phyloP scores from a whole-genome alignment of 495 filamentous ascomycete genomes.

The Hyaloscypha bicolor region DNA sequence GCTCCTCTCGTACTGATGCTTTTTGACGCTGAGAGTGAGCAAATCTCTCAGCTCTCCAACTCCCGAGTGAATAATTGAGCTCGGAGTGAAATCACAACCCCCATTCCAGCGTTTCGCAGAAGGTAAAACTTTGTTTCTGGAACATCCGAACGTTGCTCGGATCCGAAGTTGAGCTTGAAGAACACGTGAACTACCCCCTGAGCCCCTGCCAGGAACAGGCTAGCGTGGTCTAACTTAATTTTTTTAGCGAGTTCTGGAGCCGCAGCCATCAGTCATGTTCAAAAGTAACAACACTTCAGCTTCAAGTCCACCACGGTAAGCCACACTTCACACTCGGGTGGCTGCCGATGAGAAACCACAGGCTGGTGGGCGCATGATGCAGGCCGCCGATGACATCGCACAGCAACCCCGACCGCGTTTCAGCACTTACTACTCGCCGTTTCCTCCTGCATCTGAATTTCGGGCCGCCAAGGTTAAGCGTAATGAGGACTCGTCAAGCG shows the following conservation, averaged over 20 bases:
- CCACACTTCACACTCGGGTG: not conserved
- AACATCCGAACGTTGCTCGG: not conserved
- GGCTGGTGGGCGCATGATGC: not conserved
- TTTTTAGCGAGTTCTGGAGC: not conserved
- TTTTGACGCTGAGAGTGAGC: too few relatives aligned
- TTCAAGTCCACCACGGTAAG: not conserved
- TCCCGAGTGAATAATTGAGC: too few relatives aligned
- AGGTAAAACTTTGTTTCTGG: not conserved
- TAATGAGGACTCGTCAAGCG: not conserved
- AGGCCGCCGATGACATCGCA: not conserved
- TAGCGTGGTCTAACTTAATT: not conserved
- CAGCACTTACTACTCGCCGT: not conserved
- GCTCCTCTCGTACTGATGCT: too few relatives aligned
- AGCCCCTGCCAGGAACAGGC: not conserved
- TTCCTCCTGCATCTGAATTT: not conserved
- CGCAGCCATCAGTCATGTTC: not conserved
- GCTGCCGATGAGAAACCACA: not conserved
- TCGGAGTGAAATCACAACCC: too few relatives aligned
- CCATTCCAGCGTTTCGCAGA: not conserved
- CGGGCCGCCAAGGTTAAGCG: not conserved
- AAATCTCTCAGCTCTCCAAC: too few relatives aligned
- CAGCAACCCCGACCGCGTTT: not conserved
- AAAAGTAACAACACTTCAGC: not conserved
- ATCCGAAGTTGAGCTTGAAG: not conserved
- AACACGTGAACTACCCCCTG: not conserved